phyloP scores from a whole-genome alignment of 176 grass and related monocot genomes.

The Aegilops umbellulata region DNA sequence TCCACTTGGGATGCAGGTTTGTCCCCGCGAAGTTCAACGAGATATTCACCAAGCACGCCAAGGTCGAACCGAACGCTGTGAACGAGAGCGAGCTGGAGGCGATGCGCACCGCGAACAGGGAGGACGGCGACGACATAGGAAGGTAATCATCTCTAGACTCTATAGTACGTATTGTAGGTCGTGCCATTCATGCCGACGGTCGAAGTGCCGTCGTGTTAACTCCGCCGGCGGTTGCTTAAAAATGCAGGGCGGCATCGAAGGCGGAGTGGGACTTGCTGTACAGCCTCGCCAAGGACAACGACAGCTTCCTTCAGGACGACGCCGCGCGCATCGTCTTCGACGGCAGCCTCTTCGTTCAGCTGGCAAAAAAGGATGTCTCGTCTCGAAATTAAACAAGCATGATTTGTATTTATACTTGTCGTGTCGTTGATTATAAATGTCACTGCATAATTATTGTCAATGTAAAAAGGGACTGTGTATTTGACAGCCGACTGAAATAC shows the following conservation, averaged over 20 bases:
- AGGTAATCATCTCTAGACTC: slow-evolving; percentile 23
- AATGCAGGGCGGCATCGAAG: slow-evolving; percentile 36
- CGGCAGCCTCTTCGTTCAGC: slow-evolving; percentile 45
- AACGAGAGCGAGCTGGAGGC: slow-evolving; percentile 39
- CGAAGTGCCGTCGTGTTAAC: background rate
- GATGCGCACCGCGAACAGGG: slow-evolving; percentile 48
- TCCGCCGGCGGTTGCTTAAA: background rate
- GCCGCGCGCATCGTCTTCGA: slow-evolving; percentile 49
- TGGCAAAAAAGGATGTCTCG: slow-evolving; percentile 17
- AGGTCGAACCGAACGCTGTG: slow-evolving; percentile 32
- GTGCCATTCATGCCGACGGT: background rate
- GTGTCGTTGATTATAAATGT: background rate
- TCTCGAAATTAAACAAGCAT: background rate
- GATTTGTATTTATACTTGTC: background rate
- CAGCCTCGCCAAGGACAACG: slow-evolving; percentile 43
- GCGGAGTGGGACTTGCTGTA: slow-evolving; percentile 50
- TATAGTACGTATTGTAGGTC: background rate
- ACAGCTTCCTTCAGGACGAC: slow-evolving; percentile 54
- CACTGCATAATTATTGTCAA: too few relatives aligned
- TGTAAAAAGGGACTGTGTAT: too few relatives aligned
- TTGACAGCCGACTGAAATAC: too few relatives aligned
- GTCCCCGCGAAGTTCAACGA: slow-evolving; percentile 54
- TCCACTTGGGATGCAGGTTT: slow-evolving; percentile 37
- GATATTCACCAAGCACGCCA: slow-evolving; percentile 66
- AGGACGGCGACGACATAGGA: slow-evolving; percentile 37